A percentile compares a stretch with the other conserved stretches of the same genome.
These are phyloP conservation scores for Picea glauca DNA, from an alignment of 75 land plant genomes.

Conservation along the genomic window DNA sequence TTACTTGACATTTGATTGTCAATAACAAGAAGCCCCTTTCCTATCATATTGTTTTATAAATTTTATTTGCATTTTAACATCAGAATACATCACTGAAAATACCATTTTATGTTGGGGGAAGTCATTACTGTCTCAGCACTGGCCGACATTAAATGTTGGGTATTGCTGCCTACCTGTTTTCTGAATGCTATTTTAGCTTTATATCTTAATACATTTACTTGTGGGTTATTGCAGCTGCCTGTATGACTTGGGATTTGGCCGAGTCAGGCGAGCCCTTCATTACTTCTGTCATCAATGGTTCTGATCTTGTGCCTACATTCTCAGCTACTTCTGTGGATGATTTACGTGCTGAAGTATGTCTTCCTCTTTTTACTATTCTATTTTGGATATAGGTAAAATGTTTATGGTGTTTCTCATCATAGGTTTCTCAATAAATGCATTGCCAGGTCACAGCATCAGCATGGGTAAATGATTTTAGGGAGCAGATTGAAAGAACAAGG, in stretches of 20 bases:
- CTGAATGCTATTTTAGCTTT: neutral
- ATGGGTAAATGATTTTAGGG: constrained; percentile 89
- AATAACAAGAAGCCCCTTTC: neutral
- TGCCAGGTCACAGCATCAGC: constrained; percentile 91
- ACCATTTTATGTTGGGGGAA: neutral
- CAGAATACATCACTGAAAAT: neutral
- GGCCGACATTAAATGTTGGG: neutral
- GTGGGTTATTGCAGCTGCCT: constrained; percentile 69
- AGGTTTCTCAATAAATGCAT: neutral
- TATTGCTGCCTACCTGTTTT: neutral
- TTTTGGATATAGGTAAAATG: neutral
- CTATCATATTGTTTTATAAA: neutral
- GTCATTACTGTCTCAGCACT: neutral
- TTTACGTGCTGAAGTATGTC: constrained; percentile 79
- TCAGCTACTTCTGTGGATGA: constrained; percentile 85
- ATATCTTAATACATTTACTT: constrained; percentile 7
- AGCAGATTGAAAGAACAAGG: constrained; percentile 83
- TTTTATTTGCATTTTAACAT: neutral
- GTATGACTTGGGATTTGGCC: constrained; percentile 99
- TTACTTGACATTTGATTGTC: neutral
- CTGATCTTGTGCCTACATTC: constrained; percentile 94
- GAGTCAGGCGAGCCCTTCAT: constrained; percentile 91
- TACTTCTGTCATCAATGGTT: constrained; percentile 75
- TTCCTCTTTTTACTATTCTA: neutral
- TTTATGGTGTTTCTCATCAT: neutral